Evolutionary conservation across 345 rosid species (phyloP), one percentile per base, ranked within the genome.

Genomic region (Hirschfeldia incana): DNA sequence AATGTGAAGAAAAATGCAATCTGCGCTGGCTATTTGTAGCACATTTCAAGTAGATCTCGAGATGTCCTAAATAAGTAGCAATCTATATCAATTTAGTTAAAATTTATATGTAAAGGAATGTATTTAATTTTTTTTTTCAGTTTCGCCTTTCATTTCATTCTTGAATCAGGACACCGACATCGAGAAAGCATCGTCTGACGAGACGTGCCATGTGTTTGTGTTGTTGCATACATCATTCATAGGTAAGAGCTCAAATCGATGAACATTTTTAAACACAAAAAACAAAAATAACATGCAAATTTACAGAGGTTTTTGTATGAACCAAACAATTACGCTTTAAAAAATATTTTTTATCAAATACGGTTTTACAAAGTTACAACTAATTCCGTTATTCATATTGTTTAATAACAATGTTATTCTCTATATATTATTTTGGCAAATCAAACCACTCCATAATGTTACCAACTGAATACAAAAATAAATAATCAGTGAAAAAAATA

Each of bases 181-280:
- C 77, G 82, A 49, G 60, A 60, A 12, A 21, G 21, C 49, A 79
- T 79, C 74, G 74, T 33, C 78, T 28, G 69, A 67, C 70, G 34
- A 34, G 60, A 79, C 26, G 69, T 68, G 82, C 70, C 82, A 73
- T 79, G 82, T 79, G 78, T 73, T 49, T 73, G 49, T 72, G 63
- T 72, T 73, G 53, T 58, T 63, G 49, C 67, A 37, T 65, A 65
- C 72, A 71, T n/a, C 67, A 72, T 57, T 37, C 66, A 28, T 65
- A 70, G 32, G 32, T 77, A 51, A 8, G 15, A 49, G 26, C 80
- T 26, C 46, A 70, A 36, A 77, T 71, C 69, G 46, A 42, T 70
- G 72, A 71, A 71, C 15, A 51, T 27, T 53, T 27, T 17, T 26
- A 6, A 64, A 39, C 44, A 61, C 5, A 62, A 5, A 28, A 61